Evolutionary conservation across 2,329 filamentous ascomycete species (phyloP).

Genomic region (Fusarium sp.): DNA sequence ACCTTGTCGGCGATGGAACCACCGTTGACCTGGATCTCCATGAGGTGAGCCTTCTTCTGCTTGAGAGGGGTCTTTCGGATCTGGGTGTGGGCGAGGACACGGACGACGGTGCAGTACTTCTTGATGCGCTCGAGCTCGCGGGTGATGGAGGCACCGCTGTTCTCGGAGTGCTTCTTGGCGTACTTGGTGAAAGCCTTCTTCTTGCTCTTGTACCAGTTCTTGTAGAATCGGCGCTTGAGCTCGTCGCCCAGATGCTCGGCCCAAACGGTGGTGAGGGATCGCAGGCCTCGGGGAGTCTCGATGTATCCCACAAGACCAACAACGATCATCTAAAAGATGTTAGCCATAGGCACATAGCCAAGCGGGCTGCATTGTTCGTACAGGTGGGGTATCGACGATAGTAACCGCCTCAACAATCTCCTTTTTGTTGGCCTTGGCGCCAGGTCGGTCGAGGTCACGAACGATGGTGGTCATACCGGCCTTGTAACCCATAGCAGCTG

Average conservation of each 20-base stretch:
- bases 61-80: slow-evolving; percentile 99
- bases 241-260: slow-evolving; percentile 99
- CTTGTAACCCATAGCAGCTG: slow-evolving; percentile 99
- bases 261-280: slow-evolving; percentile 99
- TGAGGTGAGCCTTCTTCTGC: slow-evolving; percentile 99
- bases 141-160: slow-evolving; percentile 87
- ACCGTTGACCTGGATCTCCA: slow-evolving; percentile 99
- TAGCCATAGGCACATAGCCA: slow-evolving; percentile 78
- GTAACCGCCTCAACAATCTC: slow-evolving; percentile 90
- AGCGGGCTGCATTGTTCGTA: slow-evolving; percentile 88
- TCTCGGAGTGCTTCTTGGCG: slow-evolving; percentile 99
- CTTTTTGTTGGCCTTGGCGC: slow-evolving; percentile 99
- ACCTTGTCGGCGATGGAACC: slow-evolving; percentile 97
- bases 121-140: slow-evolving; percentile 99
- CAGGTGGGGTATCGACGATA: slow-evolving; percentile 92
- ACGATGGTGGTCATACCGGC: slow-evolving; percentile 99
- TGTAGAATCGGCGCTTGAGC: slow-evolving; percentile 99
- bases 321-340: slow-evolving; percentile 93
- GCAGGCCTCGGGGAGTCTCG: slow-evolving; percentile 98
- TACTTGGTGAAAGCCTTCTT: slow-evolving; percentile 99
- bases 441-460: slow-evolving; percentile 97
- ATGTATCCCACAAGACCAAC: slow-evolving; percentile 99
- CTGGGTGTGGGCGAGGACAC: slow-evolving; percentile 98
- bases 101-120: slow-evolving; percentile 99
- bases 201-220: slow-evolving; percentile 99